Base-by-base conservation (phyloP, 2,329 filamentous ascomycete species). In the Microdochium nivale region DNA sequence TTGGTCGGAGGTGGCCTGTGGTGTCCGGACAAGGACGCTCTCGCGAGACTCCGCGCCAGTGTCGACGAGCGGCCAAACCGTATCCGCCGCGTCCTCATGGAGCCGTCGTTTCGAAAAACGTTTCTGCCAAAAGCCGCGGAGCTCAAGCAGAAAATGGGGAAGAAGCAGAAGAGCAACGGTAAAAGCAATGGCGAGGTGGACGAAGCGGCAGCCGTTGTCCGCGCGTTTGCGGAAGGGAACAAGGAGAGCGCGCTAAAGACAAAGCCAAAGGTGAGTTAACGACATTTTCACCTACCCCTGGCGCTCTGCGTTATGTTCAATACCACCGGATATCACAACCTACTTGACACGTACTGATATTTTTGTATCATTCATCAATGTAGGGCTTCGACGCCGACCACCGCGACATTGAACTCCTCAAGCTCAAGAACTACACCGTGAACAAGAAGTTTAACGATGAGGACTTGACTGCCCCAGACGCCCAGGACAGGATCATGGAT, bases 1-100 rank as follows among this genome's bases (percentile, higher is more conserved):
- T 87, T 92, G 59, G 73, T 95, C 43, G 90, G 87, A 53, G 89
- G 88, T 47, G 90, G 91, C 1, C 71, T 95, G 16, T 96, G 88
- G 88, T 80, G 85, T 60, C 88, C 89, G 2, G 87, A 90, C 50
- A 78, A 80, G 1, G 70, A 73, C 3, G 74, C 83, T n/a, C 71
- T 94, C 14, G 78, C 78, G 33, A 77, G 77, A 55, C 71, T 96
- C 65, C 81, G 91, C 53, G 76, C 78, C 30, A 86, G 85, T 63
- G 86, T 96, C 63, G 88, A 95, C 69, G 77, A 79, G 59, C 80
- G 84, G 54, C 85, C 90, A 13, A 73, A 78, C 48, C 78, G 80
- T 52, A 82, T 95, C 70, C 87, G 90, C 56, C 69, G 75, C 4
- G 78, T 87, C 2, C 72, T 96, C 53, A 77, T 74, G 52, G 76